phyloP scores from a whole-genome alignment of 78 protist genomes.

The Monocercomonoides exilis region DNA sequence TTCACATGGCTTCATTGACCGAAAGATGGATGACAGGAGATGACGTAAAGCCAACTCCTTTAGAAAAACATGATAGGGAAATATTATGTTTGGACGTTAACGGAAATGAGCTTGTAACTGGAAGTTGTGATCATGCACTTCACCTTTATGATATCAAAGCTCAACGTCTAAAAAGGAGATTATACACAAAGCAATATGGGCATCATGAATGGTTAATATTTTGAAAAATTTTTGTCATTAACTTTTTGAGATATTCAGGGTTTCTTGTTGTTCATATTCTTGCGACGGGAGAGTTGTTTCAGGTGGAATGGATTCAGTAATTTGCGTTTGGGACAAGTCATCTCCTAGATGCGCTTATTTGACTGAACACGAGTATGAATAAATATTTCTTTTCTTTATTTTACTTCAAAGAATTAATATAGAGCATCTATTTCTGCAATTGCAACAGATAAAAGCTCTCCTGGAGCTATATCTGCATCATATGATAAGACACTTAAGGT shows the following conservation, averaged over 20 bases:
- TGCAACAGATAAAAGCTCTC: neutral
- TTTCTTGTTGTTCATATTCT: neutral
- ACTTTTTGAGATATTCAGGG: neutral
- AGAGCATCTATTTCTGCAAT: neutral
- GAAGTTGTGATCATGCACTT: neutral
- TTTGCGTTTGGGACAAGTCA: constrained; percentile 15
- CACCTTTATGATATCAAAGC: neutral
- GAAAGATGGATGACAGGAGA: neutral
- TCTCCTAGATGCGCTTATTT: neutral
- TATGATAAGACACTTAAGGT: neutral
- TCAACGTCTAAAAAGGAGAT: neutral
- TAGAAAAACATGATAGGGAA: neutral
- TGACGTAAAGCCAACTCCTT: neutral
- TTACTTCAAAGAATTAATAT: too few relatives aligned
- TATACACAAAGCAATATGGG: neutral
- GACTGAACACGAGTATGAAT: too few relatives aligned
- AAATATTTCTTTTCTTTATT: too few relatives aligned
- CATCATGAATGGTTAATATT: neutral
- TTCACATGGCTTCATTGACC: too few relatives aligned
- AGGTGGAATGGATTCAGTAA: neutral
- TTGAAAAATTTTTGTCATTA: neutral
- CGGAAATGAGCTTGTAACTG: neutral
- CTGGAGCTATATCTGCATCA: neutral
- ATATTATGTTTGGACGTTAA: neutral
- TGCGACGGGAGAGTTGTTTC: neutral